These are phyloP conservation scores for Rubia peregrina DNA, from an alignment of 305 asterid genomes.

Conservation along the genomic window DNA sequence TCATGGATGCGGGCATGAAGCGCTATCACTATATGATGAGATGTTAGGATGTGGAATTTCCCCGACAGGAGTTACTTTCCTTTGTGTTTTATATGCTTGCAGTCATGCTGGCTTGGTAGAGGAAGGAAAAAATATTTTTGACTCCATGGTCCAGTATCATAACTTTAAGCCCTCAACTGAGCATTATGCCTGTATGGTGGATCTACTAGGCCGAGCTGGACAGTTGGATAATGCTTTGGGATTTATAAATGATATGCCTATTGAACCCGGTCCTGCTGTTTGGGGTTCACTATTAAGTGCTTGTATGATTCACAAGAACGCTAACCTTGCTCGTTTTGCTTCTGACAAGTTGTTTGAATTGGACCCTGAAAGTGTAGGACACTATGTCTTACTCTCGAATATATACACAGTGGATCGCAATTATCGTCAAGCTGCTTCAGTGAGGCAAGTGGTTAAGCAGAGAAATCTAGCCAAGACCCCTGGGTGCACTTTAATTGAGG, in stretches of 20 bases:
- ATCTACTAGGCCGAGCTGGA: conserved; percentile 76
- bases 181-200: conserved; percentile 87
- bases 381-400: conserved; percentile 69
- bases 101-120: conserved; percentile 81
- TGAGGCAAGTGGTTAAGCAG: conserved; percentile 50
- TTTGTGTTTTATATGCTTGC: conserved; percentile 66
- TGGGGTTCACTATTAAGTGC: conserved; percentile 82
- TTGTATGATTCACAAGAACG: conserved; percentile 73
- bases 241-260: conserved; percentile 55
- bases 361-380: conserved; percentile 65
- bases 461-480: conserved; percentile 55
- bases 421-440: conserved; percentile 61
- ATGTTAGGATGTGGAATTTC: conserved; percentile 42
- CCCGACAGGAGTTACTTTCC: conserved; percentile 58
- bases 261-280: conserved; percentile 61
- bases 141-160: conserved; percentile 48
- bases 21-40: conserved; percentile 39
- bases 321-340: conserved; percentile 52
- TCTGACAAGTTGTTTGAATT: conserved; percentile 55
- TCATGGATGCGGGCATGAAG: conserved; percentile 64
- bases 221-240: conserved; percentile 48
- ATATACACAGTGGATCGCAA: conserved; percentile 51
- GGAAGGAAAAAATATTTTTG: conserved; percentile 56
- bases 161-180: conserved; percentile 50
- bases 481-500: conserved; percentile 77